Conservation (phyloP, 208 protist species). For the Vickermania spadyakhi region DNA sequence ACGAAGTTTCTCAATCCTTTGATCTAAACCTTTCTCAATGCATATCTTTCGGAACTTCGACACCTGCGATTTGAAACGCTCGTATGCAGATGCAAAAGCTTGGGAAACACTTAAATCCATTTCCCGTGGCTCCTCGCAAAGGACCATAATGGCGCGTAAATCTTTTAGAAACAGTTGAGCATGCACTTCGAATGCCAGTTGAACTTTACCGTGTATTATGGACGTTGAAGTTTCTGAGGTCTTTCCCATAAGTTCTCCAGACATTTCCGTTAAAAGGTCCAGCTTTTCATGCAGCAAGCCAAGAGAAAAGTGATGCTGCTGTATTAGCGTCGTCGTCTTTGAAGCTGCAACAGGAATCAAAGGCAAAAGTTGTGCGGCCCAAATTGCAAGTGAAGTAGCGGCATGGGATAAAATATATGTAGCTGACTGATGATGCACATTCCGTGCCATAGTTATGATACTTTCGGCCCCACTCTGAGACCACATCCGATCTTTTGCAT, state of each 20-base stretch:
- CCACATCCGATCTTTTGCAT: slow-evolving; percentile 42
- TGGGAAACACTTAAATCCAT: slow-evolving; percentile 5
- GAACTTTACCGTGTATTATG: slow-evolving; percentile 6
- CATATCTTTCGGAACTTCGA: slow-evolving; percentile 20
- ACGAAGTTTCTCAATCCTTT: background rate
- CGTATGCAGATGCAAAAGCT: slow-evolving; percentile 17
- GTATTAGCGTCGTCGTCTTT: slow-evolving; percentile 4
- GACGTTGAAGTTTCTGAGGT: background rate
- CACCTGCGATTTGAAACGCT: slow-evolving; percentile 10
- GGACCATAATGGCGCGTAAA: slow-evolving; percentile 26
- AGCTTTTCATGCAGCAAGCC: slow-evolving; percentile 1
- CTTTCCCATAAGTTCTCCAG: slow-evolving; percentile 13
- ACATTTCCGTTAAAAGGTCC: slow-evolving; percentile 6
- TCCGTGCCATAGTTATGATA: slow-evolving; percentile 14
- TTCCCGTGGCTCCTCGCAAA: slow-evolving; percentile 12
- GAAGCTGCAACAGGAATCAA: slow-evolving; percentile 17
- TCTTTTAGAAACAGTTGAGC: slow-evolving; percentile 29
- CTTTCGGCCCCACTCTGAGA: slow-evolving; percentile 24
- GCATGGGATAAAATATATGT: slow-evolving; percentile 17
- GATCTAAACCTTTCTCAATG: slow-evolving; percentile 9
- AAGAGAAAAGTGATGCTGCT: slow-evolving; percentile 7
- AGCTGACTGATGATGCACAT: slow-evolving; percentile 36
- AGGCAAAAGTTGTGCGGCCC: slow-evolving; percentile 36
- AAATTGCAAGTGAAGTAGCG: slow-evolving; percentile 43
- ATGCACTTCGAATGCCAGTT: slow-evolving; percentile 19